phyloP scores from a whole-genome alignment of 352 stramenopile species.

The Pythium folliculosum region DNA sequence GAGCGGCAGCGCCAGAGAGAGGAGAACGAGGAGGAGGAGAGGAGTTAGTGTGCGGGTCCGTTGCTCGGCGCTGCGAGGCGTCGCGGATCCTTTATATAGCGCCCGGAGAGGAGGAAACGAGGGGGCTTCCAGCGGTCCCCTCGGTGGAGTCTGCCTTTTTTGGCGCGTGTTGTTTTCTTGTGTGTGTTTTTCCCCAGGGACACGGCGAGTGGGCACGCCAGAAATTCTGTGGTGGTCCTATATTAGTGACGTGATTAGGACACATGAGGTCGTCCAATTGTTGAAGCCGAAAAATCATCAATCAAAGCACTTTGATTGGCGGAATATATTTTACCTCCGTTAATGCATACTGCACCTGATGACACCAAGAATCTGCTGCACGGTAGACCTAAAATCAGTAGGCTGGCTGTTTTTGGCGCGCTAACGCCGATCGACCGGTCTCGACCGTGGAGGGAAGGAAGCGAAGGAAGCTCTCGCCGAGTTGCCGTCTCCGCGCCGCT shows the following conservation, averaged over 20 bases:
- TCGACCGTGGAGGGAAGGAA: neutral
- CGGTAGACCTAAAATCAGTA: neutral
- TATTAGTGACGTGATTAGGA: conserved; percentile 18
- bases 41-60: neutral
- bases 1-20: neutral
- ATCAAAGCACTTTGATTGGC: neutral
- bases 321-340: neutral
- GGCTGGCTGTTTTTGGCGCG: neutral
- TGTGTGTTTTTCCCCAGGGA: neutral
- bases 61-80: neutral
- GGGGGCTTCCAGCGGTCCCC: conserved; percentile 14
- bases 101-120: neutral
- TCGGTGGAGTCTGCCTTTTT: neutral
- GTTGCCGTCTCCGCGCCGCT: neutral
- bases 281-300: conserved; percentile 16
- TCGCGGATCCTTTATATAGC: conserved; percentile 1
- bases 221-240: conserved; percentile 10
- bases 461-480: neutral
- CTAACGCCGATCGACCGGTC: neutral
- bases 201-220: neutral
- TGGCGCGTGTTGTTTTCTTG: conserved; percentile 13
- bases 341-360: neutral
- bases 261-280: conserved; percentile 16
- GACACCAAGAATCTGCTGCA: conserved; percentile 20
- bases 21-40: neutral